These are phyloP conservation scores for Wickerhamia fluorescens DNA, from an alignment of 805 yeast genomes.

Conservation along the genomic window DNA sequence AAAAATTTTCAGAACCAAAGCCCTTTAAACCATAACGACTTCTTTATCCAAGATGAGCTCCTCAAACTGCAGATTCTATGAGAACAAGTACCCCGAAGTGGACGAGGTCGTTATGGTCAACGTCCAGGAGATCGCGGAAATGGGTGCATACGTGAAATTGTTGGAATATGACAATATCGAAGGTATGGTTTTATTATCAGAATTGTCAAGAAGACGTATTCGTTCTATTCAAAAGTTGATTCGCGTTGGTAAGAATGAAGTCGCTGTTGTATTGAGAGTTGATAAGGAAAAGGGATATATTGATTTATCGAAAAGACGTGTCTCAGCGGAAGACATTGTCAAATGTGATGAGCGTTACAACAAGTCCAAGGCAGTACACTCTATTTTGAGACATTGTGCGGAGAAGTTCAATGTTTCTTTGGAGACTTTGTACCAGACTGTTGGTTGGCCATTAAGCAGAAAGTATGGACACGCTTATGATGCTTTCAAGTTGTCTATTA, in stretches of 20 bases:
- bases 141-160: conserved; percentile 97
- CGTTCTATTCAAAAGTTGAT: conserved; percentile 95
- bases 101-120: conserved; percentile 99
- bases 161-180: conserved; percentile 97
- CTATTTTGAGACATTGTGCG: conserved; percentile 97
- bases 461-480: conserved; percentile 96
- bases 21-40: too few species aligned
- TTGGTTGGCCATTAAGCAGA: conserved; percentile 97
- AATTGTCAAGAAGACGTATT: conserved; percentile 96
- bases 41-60: conserved; percentile 52
- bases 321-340: conserved; percentile 92
- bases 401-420: conserved; percentile 88
- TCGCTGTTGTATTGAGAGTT: conserved; percentile 94
- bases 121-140: conserved; percentile 96
- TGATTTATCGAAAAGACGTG: conserved; percentile 95
- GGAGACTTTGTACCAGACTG: conserved; percentile 76
- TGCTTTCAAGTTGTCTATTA: conserved; percentile 93
- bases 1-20: too few species aligned
- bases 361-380: conserved; percentile 95
- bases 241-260: conserved; percentile 97
- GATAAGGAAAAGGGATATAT: conserved; percentile 98
- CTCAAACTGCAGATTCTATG: conserved; percentile 92
- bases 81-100: conserved; percentile 97
- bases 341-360: conserved; percentile 97
- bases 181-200: conserved; percentile 95